Percentiles rank a stretch among this genome's conserved stretches.
Conservation (phyloP, 78 protist genomes). For the Reticulomyxa filosa region DNA sequence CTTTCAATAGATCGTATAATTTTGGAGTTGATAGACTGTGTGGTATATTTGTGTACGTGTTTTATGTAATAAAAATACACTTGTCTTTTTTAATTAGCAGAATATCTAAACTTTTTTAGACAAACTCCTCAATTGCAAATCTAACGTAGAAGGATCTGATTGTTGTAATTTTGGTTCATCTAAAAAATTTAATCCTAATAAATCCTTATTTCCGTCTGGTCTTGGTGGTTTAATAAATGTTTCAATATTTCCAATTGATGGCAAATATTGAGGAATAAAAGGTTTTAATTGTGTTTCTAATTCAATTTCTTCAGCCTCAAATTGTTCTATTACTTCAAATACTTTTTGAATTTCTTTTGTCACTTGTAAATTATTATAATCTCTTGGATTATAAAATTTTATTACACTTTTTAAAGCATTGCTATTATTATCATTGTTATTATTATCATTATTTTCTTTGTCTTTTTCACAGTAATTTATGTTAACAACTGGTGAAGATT, state of each 20-base stretch:
- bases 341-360: constrained; percentile 24
- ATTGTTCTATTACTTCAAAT: constrained; percentile 31
- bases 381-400: too few relatives aligned
- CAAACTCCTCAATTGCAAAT: too few relatives aligned
- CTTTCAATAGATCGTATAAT: constrained; percentile 19
- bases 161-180: constrained; percentile 52
- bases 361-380: too few relatives aligned
- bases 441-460: too few relatives aligned
- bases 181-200: constrained; percentile 32
- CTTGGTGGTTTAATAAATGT: constrained; percentile 31
- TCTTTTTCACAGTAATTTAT: too few relatives aligned
- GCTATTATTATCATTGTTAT: too few relatives aligned
- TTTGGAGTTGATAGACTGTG: background rate
- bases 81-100: too few relatives aligned
- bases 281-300: constrained; percentile 37
- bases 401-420: too few relatives aligned
- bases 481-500: too few relatives aligned
- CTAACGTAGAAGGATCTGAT: constrained; percentile 24
- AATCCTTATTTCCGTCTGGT: constrained; percentile 27
- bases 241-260: too few relatives aligned
- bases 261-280: constrained; percentile 55
- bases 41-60: background rate
- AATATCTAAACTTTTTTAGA: too few relatives aligned
- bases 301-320: constrained; percentile 26
- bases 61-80: constrained; percentile 2